Evolutionary conservation across 2,329 filamentous ascomycete species (phyloP), one percentile per base, ranked within the genome.

Genomic region (Aspergillus floridensis): DNA sequence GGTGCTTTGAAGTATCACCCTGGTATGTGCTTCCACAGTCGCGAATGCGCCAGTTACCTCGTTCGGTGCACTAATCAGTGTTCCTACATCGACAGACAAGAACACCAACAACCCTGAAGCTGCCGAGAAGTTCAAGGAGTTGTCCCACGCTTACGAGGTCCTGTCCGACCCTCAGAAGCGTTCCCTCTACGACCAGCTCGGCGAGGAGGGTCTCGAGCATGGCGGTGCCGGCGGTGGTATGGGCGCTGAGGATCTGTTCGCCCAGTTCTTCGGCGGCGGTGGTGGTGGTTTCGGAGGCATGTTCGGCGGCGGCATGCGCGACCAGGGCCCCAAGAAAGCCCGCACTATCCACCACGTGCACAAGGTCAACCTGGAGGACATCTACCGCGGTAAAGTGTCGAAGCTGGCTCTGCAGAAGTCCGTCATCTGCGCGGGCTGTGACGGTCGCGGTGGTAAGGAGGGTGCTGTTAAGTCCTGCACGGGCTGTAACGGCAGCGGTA

Each of bases 321-420:
- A 90, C 56, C 86, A 87, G 58, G 93, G 93, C 19, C 93, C 93
- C 32, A 88, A 88, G 81, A 88, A 99, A 84, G 93, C 95, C 52
- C 89, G 95, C 68, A 96, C 93, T 59, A 99, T 99, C 70, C 91
- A 96, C 79, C 95, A 99, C 81, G 93, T 95, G 53, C 95, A 98
- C 88, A 97, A 97, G 80, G 95, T 99, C 62, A 93, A 92, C 12
- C 86, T 99, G 55, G 95, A 99, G 80, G 95, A 99, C 70, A 92
- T 99, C 75, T 99, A 99, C 85, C 89, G 91, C 65, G 95, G 95
- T 74, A 99, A 99, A 84, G 87, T 96, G 64, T 98, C 93, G 59
- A 99, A 99, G 82, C 85, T 99, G 56, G 96, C 95, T 31, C 85
- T 99, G 49, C 95, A 99, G 80, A 96, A 96, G 75, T 98, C 93